Percentiles rank a stretch among this genome's conserved stretches.
Conservation (phyloP, 179 eudicot genomes). For the Corrigiola litoralis region DNA sequence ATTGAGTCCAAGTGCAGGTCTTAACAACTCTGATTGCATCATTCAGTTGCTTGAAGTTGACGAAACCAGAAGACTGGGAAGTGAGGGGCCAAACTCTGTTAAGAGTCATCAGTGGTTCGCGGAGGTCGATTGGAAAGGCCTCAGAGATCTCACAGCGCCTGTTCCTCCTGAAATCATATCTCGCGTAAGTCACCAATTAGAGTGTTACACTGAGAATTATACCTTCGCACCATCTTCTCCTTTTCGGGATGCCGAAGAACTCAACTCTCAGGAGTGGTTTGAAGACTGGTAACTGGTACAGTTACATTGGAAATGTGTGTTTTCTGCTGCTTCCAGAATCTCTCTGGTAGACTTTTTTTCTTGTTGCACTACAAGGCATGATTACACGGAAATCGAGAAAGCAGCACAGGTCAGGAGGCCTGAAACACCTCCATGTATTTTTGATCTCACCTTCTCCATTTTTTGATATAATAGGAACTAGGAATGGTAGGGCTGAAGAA, state of each 20-base stretch:
- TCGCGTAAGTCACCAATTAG: slow-evolving; percentile 56
- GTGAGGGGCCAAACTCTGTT: slow-evolving; percentile 53
- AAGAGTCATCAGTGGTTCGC: slow-evolving; percentile 77
- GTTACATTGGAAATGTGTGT: background rate
- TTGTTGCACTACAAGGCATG: background rate
- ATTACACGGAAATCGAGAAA: no score
- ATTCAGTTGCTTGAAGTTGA: slow-evolving; percentile 80
- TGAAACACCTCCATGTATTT: background rate
- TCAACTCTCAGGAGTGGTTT: slow-evolving; percentile 73
- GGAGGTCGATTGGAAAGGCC: slow-evolving; percentile 59
- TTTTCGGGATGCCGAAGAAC: slow-evolving; percentile 35
- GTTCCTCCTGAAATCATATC: slow-evolving; percentile 60
- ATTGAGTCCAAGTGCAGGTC: no score
- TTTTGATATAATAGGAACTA: slow-evolving; percentile 1
- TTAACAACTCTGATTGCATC: background rate
- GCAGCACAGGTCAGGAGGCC: background rate
- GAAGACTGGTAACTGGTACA: slow-evolving; percentile 77
- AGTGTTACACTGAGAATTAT: slow-evolving; percentile 37
- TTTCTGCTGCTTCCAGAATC: background rate
- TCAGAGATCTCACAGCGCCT: slow-evolving; percentile 34
- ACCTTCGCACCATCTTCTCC: slow-evolving; percentile 40
- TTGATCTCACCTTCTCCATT: background rate
- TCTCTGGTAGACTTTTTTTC: background rate
- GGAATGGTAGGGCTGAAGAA: background rate
- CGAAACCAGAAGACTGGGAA: slow-evolving; percentile 73